These are phyloP conservation scores for Eleusine coracana DNA, from an alignment of 176 grass and related monocot species.

Conservation along the genomic window DNA sequence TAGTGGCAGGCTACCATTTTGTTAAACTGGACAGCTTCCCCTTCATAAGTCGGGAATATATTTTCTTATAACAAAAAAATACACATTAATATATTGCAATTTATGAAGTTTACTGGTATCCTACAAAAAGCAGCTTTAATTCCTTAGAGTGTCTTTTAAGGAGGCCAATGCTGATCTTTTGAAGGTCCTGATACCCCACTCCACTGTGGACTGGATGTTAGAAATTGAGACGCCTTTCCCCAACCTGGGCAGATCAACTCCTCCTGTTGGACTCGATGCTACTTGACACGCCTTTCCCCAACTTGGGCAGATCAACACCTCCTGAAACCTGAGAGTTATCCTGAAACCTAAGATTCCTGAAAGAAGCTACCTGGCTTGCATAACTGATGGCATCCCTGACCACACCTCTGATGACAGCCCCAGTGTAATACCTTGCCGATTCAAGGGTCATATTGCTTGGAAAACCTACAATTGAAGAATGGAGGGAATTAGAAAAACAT, in stretches of 20 bases:
- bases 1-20: background rate
- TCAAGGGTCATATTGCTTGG: constrained; percentile 49
- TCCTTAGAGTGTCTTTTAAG: too few relatives aligned
- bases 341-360: too few relatives aligned
- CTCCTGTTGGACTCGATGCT: constrained; percentile 53
- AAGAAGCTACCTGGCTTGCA: background rate
- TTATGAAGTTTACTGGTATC: too few relatives aligned
- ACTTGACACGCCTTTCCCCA: constrained; percentile 57
- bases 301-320: constrained; percentile 52
- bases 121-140: too few relatives aligned
- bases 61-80: too few relatives aligned
- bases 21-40: background rate
- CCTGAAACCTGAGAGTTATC: constrained; percentile 18
- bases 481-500: background rate
- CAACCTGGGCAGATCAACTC: constrained; percentile 55
- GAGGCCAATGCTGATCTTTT: constrained; percentile 71
- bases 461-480: constrained; percentile 43
- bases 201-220: constrained; percentile 45
- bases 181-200: constrained; percentile 66
- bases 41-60: background rate
- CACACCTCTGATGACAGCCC: constrained; percentile 55
- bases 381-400: constrained; percentile 58
- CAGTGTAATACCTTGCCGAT: constrained; percentile 51
- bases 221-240: constrained; percentile 48
- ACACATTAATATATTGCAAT: too few relatives aligned